phyloP scores from a whole-genome alignment of 352 stramenopile genomes.

The Elongisporangium senticosum region DNA sequence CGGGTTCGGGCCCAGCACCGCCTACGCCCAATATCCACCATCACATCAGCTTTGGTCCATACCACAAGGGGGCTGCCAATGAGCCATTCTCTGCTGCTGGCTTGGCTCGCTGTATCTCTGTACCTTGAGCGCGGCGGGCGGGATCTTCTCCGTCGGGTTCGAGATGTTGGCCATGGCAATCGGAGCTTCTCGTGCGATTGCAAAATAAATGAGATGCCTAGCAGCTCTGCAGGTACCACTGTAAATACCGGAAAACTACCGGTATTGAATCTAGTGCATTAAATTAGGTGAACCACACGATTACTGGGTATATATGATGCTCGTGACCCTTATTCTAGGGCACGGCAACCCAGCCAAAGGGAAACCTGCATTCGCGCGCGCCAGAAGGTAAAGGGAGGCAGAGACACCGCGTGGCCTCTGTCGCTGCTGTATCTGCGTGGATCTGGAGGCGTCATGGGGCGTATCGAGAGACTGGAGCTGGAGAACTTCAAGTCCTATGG shows the following conservation, averaged over 20 bases:
- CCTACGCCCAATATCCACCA: conserved; percentile 15
- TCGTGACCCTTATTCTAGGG: background rate
- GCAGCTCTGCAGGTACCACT: background rate
- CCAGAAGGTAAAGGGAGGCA: background rate
- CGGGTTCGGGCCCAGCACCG: conserved; percentile 59
- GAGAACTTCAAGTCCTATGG: conserved; percentile 99
- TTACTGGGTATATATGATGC: background rate
- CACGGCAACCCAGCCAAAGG: conserved; percentile 4
- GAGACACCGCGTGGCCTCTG: background rate
- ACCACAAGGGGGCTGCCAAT: background rate
- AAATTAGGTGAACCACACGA: background rate
- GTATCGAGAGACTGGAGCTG: conserved; percentile 93
- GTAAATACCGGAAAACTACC: background rate
- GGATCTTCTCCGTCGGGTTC: conserved; percentile 66
- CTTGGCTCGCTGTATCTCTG: background rate
- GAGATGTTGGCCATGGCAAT: conserved; percentile 37
- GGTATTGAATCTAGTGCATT: background rate
- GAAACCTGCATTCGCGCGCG: conserved; percentile 12
- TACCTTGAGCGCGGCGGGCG: conserved; percentile 43
- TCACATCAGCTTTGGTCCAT: background rate
- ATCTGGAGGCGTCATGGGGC: conserved; percentile 49
- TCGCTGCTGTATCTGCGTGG: background rate
- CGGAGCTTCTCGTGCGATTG: background rate
- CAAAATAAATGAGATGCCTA: background rate
- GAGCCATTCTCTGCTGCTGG: background rate